Percentiles rank a stretch among this genome's conserved stretches.
phyloP scores from a whole-genome alignment of 169 alveolate species.

The Cryptosporidium bovis region DNA sequence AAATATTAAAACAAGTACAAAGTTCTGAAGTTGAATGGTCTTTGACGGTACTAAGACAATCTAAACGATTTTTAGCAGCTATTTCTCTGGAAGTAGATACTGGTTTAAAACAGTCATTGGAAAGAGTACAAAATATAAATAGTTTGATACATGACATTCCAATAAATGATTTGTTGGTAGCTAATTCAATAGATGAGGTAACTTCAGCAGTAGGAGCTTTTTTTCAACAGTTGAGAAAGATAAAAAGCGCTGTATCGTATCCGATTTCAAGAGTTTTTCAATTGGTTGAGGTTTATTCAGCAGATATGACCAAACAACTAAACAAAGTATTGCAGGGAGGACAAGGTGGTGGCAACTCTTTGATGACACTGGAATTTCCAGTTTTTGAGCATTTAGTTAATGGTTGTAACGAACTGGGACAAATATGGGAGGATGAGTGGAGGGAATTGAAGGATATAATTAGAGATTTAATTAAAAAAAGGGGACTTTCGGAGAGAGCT shows the following conservation, averaged over 20 bases:
- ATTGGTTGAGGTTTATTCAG: slow-evolving; percentile 92
- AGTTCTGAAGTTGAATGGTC: slow-evolving; percentile 92
- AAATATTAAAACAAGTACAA: slow-evolving; percentile 86
- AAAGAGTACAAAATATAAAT: slow-evolving; percentile 90
- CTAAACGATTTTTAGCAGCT: slow-evolving; percentile 90
- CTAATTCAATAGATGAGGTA: slow-evolving; percentile 89
- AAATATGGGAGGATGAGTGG: slow-evolving; percentile 93
- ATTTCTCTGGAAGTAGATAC: slow-evolving; percentile 94
- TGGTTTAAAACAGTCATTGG: slow-evolving; percentile 90
- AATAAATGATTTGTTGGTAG: slow-evolving; percentile 90
- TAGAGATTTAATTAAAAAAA: slow-evolving; percentile 86
- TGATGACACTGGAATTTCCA: slow-evolving; percentile 88
- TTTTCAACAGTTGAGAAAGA: slow-evolving; percentile 90
- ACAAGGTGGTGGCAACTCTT: slow-evolving; percentile 67
- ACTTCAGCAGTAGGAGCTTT: slow-evolving; percentile 89
- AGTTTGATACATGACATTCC: slow-evolving; percentile 95
- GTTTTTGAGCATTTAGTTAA: slow-evolving; percentile 86
- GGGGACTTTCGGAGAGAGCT: slow-evolving; percentile 87
- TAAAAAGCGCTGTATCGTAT: slow-evolving; percentile 88
- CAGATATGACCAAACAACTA: slow-evolving; percentile 88
- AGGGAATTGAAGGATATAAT: slow-evolving; percentile 88
- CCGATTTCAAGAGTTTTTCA: slow-evolving; percentile 90
- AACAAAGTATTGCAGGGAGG: slow-evolving; percentile 83
- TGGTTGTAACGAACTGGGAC: slow-evolving; percentile 89
- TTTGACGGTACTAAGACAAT: slow-evolving; percentile 87